These are phyloP conservation scores for Termitomyces sp. DNA, from an alignment of 768 basidiomycete genomes.

Conservation along the genomic window DNA sequence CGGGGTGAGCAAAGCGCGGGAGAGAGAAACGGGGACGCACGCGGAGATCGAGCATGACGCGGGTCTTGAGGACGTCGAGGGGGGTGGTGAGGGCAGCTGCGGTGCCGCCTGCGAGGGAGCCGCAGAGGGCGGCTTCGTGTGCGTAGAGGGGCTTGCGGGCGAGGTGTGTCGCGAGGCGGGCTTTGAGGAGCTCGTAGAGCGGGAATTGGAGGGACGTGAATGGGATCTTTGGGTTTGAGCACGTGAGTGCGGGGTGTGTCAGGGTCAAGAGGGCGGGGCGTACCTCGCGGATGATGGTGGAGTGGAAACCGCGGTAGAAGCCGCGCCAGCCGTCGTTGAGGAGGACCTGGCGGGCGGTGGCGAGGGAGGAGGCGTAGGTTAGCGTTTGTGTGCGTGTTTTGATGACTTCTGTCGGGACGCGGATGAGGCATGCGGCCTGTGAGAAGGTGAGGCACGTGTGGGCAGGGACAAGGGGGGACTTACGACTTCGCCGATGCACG, in stretches of 20 bases:
- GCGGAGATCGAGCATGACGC: conserved; percentile 90
- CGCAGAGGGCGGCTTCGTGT: conserved; percentile 82
- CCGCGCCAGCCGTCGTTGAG: conserved; percentile 63
- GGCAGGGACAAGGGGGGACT: conserved; percentile 16
- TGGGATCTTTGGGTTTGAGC: conserved; percentile 84
- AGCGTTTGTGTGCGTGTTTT: conserved; percentile 91
- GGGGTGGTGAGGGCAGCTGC: conserved; percentile 92
- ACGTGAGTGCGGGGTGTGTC: background rate
- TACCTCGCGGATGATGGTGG: conserved; percentile 57
- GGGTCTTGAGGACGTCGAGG: conserved; percentile 92
- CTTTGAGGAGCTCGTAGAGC: conserved; percentile 85
- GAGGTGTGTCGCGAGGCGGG: conserved; percentile 48
- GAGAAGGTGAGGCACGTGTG: background rate
- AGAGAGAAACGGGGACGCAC: conserved; percentile 39
- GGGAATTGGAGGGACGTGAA: conserved; percentile 97
- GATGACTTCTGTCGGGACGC: conserved; percentile 94
- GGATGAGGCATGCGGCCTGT: conserved; percentile 84
- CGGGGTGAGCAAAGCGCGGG: too few species aligned
- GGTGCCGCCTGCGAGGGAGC: conserved; percentile 84
- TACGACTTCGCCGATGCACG: conserved; percentile 57
- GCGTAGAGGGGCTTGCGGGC: conserved; percentile 54
- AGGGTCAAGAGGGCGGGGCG: too few species aligned
- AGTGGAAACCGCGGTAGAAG: conserved; percentile 85
- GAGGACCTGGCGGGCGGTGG: conserved; percentile 52
- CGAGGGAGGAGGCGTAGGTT: conserved; percentile 64